Base-by-base conservation (phyloP, 768 basidiomycete genomes). In the Ramaria sp. region DNA sequence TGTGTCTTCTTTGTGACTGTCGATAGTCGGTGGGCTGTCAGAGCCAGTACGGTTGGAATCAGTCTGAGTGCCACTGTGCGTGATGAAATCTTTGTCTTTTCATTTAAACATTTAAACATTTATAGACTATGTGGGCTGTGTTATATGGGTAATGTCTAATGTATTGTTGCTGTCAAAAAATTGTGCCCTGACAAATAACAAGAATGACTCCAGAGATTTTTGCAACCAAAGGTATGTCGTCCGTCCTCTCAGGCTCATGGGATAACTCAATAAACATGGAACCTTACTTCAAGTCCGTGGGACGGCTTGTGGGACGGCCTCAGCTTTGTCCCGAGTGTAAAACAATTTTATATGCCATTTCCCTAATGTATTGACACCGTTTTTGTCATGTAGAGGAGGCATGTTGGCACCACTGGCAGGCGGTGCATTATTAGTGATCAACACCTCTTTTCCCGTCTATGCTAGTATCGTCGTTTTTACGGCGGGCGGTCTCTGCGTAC, bases 361-460 rank as follows among this genome's bases (percentile, higher is more conserved):
- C 52, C 34, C 20, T 38, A 27, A 34, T 50, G 48, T 47, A 42
- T 51, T 63, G 11, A 62, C 52, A 7, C 30, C 24, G 50, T 22
- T 43, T 31, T 34, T 53, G 31, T 17, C 37, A 53, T 12, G 5
- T 70, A 92, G 90, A 68, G 88, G 90, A 7, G 91, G 91, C 5
- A 91, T 93, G 84, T 83, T 89, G 31, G 91, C 89, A 0, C 91
- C 91, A 0, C 74, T 92, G 37, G 68, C 88, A 5, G 91, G 91
- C 0, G 91, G 91, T 0, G 66, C 72, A 20, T 77, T 93, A 4
- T 75, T 93, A 37, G 77, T 79, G 67, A 71, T 91, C 46, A 72
- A 83, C 64, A 73, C 77, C 7, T 77, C 86, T 0, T 73, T 90
- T 53, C 90, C 90, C 0, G 87, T 92, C 24, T 90, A 88, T 61